Percentiles rank a stretch among this genome's conserved stretches.
Evolutionary conservation across 1,139 yeast species (phyloP).

Genomic region (Nadsonia starkeyi-henricii): DNA sequence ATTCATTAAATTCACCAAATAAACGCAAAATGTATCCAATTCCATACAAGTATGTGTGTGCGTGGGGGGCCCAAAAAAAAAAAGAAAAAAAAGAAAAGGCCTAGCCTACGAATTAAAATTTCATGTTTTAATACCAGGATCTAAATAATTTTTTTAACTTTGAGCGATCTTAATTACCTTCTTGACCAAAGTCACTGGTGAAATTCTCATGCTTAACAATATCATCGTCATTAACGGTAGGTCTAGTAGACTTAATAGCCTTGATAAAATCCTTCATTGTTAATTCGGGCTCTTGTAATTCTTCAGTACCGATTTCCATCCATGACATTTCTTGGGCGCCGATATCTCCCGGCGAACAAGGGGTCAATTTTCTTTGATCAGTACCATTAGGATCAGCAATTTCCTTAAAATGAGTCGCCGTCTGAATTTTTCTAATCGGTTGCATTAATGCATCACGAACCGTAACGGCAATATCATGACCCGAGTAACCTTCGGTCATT

Average conservation of each 20-base stretch:
- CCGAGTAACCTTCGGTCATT: slow-evolving; percentile 95
- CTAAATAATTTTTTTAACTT: too few species aligned
- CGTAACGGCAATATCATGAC: slow-evolving; percentile 92
- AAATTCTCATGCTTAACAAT: slow-evolving; percentile 72
- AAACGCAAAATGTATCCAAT: too few species aligned
- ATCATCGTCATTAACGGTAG: slow-evolving; percentile 83
- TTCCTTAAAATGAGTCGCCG: slow-evolving; percentile 84
- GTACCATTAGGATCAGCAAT: slow-evolving; percentile 21
- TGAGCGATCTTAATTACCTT: slow-evolving; percentile 47
- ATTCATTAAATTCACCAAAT: too few species aligned
- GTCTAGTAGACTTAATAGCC: slow-evolving; percentile 82
- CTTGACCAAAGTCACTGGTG: slow-evolving; percentile 92
- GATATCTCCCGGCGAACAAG: slow-evolving; percentile 92
- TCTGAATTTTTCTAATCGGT: slow-evolving; percentile 90
- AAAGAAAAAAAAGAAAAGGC: too few species aligned
- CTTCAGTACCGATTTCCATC: slow-evolving; percentile 85
- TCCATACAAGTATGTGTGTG: too few species aligned
- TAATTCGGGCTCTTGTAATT: slow-evolving; percentile 76
- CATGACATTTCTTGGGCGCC: slow-evolving; percentile 84
- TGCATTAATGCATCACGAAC: slow-evolving; percentile 97
- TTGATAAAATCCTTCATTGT: slow-evolving; percentile 87
- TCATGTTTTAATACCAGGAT: too few species aligned
- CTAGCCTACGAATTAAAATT: too few species aligned
- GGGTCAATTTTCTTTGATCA: slow-evolving; percentile 44
- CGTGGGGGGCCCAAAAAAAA: too few species aligned